phyloP scores from a whole-genome alignment of 139 green algal species.

The Coelastrella sp. region DNA sequence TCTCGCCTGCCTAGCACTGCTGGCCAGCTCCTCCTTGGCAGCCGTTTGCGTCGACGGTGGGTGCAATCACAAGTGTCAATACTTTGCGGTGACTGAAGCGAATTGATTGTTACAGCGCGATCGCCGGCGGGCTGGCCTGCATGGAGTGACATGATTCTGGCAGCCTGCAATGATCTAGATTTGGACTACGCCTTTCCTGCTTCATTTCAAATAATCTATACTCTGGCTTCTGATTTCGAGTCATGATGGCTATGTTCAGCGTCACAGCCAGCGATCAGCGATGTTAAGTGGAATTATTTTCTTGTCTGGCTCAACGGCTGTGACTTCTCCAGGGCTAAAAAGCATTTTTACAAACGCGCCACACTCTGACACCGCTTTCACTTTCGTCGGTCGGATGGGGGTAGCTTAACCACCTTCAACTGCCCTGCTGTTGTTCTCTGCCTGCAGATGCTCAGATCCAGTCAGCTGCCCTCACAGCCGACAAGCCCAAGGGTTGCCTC shows the following conservation, averaged over 20 bases:
- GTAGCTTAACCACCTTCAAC: too few relatives aligned
- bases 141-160: not conserved
- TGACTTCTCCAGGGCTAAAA: too few relatives aligned
- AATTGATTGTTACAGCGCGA: not conserved
- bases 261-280: too few relatives aligned
- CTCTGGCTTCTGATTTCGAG: too few relatives aligned
- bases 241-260: too few relatives aligned
- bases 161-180: not conserved
- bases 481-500: conserved; percentile 17
- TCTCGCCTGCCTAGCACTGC: conserved; percentile 12
- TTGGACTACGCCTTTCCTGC: not conserved
- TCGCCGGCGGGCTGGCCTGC: not conserved
- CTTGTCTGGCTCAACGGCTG: too few relatives aligned
- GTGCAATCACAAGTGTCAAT: too few relatives aligned
- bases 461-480: not conserved
- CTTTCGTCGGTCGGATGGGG: too few relatives aligned
- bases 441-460: not conserved
- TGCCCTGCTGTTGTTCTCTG: not conserved
- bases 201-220: not conserved
- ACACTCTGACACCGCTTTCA: too few relatives aligned
- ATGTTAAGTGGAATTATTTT: too few relatives aligned
- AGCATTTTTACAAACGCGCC: too few relatives aligned
- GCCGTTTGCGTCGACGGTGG: not conserved
- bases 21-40: not conserved
- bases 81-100: not conserved